These are phyloP conservation scores for Debaryomyces psychrophilus DNA, from an alignment of 1,139 yeast genomes.

Conservation along the genomic window DNA sequence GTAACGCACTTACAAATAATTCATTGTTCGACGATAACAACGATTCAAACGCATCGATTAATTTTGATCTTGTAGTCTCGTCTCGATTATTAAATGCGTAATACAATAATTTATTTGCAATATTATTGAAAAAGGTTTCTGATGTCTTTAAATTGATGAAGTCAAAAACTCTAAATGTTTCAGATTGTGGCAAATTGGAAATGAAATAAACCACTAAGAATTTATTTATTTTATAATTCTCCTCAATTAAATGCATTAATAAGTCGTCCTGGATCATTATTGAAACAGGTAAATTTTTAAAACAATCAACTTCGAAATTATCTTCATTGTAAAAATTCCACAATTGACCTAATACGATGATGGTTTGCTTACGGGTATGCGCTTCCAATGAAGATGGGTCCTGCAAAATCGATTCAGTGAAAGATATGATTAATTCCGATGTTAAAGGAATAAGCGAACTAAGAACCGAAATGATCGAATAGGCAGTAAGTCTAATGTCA, in stretches of 20 bases:
- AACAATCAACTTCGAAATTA: slow-evolving; percentile 20
- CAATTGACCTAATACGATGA: slow-evolving; percentile 46
- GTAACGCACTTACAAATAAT: slow-evolving; percentile 45
- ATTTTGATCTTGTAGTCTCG: slow-evolving; percentile 29
- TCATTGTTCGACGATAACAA: slow-evolving; percentile 43
- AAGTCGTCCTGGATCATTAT: slow-evolving; percentile 21
- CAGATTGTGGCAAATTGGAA: slow-evolving; percentile 20
- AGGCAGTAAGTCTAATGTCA: slow-evolving; percentile 82
- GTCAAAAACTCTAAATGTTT: slow-evolving; percentile 26
- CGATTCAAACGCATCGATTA: slow-evolving; percentile 48
- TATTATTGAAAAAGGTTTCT: slow-evolving; percentile 25
- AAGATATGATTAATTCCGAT: slow-evolving; percentile 63
- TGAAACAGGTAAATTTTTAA: slow-evolving; percentile 20
- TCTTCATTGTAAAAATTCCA: slow-evolving; percentile 38
- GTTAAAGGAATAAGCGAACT: slow-evolving; percentile 73
- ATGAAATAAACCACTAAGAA: slow-evolving; percentile 35
- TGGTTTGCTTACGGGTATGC: slow-evolving; percentile 32
- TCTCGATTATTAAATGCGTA: slow-evolving; percentile 21
- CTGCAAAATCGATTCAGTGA: slow-evolving; percentile 62
- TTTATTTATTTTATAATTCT: slow-evolving; percentile 34
- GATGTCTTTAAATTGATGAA: slow-evolving; percentile 25
- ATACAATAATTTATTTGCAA: slow-evolving; percentile 28
- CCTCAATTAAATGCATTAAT: slow-evolving; percentile 24
- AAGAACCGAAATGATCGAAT: slow-evolving; percentile 77
- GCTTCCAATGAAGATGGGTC: slow-evolving; percentile 26